A percentile compares a stretch with the other conserved stretches of the same genome.
Evolutionary conservation across 2,329 filamentous ascomycete genomes (phyloP).

Genomic region (Sphaerulina vaccinii): DNA sequence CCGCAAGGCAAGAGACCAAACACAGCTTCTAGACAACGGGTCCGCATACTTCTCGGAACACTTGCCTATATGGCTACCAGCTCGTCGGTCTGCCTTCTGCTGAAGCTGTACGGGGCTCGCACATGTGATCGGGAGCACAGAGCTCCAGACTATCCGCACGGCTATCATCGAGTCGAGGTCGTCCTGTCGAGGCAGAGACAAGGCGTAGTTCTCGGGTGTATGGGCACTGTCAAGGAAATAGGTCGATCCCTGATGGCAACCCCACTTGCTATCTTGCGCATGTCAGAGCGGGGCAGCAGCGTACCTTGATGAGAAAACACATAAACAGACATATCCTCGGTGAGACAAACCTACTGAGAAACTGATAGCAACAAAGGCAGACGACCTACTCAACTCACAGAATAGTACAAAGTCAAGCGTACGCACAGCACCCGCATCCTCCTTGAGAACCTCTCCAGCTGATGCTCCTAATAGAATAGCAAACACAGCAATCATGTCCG

Average conservation of each 20-base stretch:
- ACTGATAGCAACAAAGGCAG: background rate
- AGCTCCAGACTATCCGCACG: no score
- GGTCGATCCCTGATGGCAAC: background rate
- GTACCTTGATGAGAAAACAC: background rate
- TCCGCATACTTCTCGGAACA: no score
- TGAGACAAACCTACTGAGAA: background rate
- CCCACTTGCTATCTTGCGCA: slow-evolving; percentile 1
- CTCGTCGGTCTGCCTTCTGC: no score
- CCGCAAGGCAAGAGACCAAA: no score
- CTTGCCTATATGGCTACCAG: no score
- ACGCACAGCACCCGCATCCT: no score
- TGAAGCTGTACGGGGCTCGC: no score
- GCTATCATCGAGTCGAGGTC: slow-evolving; percentile 14
- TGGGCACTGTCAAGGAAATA: background rate
- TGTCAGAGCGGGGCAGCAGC: background rate
- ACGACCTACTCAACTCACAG: background rate
- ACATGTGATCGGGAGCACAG: no score
- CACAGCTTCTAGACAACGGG: no score
- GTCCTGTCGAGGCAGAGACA: slow-evolving; percentile 4
- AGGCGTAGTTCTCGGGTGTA: slow-evolving; percentile 1
- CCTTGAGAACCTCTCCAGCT: background rate
- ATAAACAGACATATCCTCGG: background rate
- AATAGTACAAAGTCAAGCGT: no score
- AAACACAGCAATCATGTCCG: slow-evolving; percentile 2
- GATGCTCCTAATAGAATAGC: no score